A percentile compares a stretch with the other conserved stretches of the same genome.
Conservation (phyloP, 305 asterid species). For the Solanum hybrid region DNA sequence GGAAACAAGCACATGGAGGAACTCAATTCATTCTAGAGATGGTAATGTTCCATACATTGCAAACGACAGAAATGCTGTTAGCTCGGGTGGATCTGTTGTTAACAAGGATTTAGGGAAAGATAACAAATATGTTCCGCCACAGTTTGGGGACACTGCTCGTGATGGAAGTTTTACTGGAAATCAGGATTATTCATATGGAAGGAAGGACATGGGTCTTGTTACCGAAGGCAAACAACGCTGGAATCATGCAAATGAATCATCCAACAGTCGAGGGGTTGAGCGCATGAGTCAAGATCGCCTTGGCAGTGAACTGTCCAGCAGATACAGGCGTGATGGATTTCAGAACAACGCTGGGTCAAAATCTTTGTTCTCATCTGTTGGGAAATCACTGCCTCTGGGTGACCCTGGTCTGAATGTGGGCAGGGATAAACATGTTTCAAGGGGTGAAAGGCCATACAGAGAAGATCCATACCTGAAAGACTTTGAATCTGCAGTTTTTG, state of each 20-base stretch:
- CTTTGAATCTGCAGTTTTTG: slow-evolving; percentile 48
- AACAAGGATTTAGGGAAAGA: slow-evolving; percentile 40
- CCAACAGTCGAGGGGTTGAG: slow-evolving; percentile 38
- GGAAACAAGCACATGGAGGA: slow-evolving; percentile 56
- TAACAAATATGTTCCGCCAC: slow-evolving; percentile 34
- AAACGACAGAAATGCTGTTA: slow-evolving; percentile 29
- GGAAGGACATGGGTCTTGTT: slow-evolving; percentile 38
- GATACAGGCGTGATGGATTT: slow-evolving; percentile 42
- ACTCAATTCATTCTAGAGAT: slow-evolving; percentile 35
- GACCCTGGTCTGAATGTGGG: slow-evolving; percentile 42
- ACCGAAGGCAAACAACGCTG: slow-evolving; percentile 34
- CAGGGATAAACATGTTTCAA: slow-evolving; percentile 43
- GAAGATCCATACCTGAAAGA: slow-evolving; percentile 56
- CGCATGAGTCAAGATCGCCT: slow-evolving; percentile 38
- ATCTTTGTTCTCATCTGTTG: slow-evolving; percentile 36
- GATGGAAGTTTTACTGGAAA: slow-evolving; percentile 26
- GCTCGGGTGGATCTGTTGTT: slow-evolving; percentile 30
- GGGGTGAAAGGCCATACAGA: slow-evolving; percentile 37
- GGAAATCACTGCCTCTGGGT: slow-evolving; percentile 33
- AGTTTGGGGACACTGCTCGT: slow-evolving; percentile 35
- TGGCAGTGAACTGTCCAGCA: slow-evolving; percentile 42
- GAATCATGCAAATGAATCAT: slow-evolving; percentile 38
- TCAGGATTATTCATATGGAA: slow-evolving; percentile 44
- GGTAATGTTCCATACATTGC: slow-evolving; percentile 33
- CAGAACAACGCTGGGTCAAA: slow-evolving; percentile 32